Evolutionary conservation across 1,284 basidiomycete species (phyloP).

Genomic region (Earliella scabrosa): DNA sequence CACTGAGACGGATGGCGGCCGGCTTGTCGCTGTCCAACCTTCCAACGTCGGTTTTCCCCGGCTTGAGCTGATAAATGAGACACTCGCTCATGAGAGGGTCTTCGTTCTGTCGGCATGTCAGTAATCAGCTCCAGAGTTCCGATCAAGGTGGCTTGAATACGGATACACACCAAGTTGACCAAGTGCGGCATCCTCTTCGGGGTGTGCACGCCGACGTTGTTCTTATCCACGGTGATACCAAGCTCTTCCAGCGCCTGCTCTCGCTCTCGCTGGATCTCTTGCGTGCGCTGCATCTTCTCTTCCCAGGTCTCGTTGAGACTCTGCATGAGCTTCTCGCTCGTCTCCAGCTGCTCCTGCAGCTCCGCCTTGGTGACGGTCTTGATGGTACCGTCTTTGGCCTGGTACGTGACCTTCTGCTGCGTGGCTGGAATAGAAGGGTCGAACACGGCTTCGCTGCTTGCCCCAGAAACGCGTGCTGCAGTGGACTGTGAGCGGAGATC

Average conservation of each 20-base stretch:
- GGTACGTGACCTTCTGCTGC: conserved; percentile 95
- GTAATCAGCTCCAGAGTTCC: conserved; percentile 18
- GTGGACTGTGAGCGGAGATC: conserved; percentile 13
- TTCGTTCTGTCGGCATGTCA: conserved; percentile 78
- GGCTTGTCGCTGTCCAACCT: conserved; percentile 79
- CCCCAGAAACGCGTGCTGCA: conserved; percentile 72
- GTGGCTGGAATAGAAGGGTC: conserved; percentile 92
- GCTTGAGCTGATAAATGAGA: conserved; percentile 94
- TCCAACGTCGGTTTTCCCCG: conserved; percentile 82
- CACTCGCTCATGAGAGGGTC: conserved; percentile 92
- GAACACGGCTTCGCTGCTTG: conserved; percentile 74
- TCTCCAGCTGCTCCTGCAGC: conserved; percentile 95
- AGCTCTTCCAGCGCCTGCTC: conserved; percentile 97
- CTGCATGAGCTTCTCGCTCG: conserved; percentile 97
- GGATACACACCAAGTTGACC: conserved; percentile 82
- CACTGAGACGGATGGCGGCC: conserved; percentile 92
- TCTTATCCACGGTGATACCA: conserved; percentile 97
- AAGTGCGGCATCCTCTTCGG: conserved; percentile 99
- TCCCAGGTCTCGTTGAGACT: conserved; percentile 98
- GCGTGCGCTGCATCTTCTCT: conserved; percentile 91
- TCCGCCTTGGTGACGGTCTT: conserved; percentile 97
- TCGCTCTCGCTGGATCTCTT: conserved; percentile 94
- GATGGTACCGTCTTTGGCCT: conserved; percentile 92
- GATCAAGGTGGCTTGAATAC: neutral
- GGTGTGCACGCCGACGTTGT: conserved; percentile 95